These are phyloP conservation scores for Coemansia sp. DNA, from an alignment of 371 early-diverging fungal species.

Conservation along the genomic window DNA sequence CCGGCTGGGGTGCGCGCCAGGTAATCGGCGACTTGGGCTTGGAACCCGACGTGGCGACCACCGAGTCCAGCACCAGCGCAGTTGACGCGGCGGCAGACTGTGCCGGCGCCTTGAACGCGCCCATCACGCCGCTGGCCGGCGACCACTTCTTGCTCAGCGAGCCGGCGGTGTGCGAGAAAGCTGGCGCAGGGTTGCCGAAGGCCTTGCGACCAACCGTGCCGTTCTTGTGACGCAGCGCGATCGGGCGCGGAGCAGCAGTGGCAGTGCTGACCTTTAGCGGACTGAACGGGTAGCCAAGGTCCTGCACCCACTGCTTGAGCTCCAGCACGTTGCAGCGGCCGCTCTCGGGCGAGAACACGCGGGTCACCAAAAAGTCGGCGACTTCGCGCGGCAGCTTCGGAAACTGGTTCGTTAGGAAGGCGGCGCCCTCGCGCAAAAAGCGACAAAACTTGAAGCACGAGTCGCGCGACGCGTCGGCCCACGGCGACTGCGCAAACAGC, in stretches of 20 bases:
- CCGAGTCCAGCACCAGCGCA: conserved; percentile 27
- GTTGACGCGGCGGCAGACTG: conserved; percentile 25
- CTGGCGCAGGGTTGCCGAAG: background rate
- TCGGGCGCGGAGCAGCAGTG: conserved; percentile 2
- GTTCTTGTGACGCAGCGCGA: conserved; percentile 15
- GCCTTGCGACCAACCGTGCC: conserved; percentile 1
- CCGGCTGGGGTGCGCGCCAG: conserved; percentile 10
- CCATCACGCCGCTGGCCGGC: conserved; percentile 7
- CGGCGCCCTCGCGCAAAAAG: conserved; percentile 58
- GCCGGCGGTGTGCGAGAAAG: conserved; percentile 10
- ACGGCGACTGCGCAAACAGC: conserved; percentile 65
- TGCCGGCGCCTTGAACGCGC: conserved; percentile 16
- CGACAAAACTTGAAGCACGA: conserved; percentile 58
- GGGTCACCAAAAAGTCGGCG: conserved; percentile 58
- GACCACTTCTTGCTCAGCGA: conserved; percentile 40
- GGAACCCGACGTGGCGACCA: conserved; percentile 3
- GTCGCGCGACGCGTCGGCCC: conserved; percentile 61
- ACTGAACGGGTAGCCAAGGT: conserved; percentile 42
- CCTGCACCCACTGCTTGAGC: conserved; percentile 53
- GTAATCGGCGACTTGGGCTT: conserved; percentile 20
- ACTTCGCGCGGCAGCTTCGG: conserved; percentile 56
- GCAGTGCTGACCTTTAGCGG: conserved; percentile 1
- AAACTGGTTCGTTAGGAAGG: conserved; percentile 58
- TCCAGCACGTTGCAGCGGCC: conserved; percentile 54
- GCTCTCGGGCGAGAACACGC: conserved; percentile 60